phyloP scores from a whole-genome alignment of 2,329 filamentous ascomycete species.

The Diplodia corticola region DNA sequence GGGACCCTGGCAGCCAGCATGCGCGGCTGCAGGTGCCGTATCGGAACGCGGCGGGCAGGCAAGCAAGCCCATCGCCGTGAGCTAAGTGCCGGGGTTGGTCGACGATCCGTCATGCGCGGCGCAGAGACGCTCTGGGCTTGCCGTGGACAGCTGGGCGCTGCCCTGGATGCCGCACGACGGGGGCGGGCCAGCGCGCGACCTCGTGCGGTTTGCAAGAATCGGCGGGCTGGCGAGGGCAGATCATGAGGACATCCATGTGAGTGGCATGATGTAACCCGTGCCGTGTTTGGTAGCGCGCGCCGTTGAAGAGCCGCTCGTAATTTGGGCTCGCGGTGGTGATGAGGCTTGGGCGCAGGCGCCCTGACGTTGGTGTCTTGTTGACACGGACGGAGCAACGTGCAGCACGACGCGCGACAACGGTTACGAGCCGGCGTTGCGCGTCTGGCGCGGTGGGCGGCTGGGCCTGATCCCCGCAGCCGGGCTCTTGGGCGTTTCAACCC shows the following conservation, averaged over 20 bases:
- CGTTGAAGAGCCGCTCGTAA: constrained; percentile 11
- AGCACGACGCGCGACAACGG: background rate
- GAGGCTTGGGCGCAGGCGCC: background rate
- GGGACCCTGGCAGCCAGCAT: background rate
- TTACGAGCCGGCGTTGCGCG: constrained; percentile 15
- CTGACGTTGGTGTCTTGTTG: background rate
- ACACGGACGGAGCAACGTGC: background rate
- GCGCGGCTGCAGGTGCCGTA: background rate
- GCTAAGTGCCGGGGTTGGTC: constrained; percentile 1
- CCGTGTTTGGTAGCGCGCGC: background rate
- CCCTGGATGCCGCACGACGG: constrained; percentile 4
- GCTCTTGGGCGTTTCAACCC: constrained; percentile 10
- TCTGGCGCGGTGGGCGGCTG: constrained; percentile 11
- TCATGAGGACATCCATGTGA: constrained; percentile 18
- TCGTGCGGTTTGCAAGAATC: background rate
- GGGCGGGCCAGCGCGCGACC: constrained; percentile 10
- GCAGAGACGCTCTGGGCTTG: constrained; percentile 5
- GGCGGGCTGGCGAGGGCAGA: constrained; percentile 5
- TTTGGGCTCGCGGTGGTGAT: constrained; percentile 1
- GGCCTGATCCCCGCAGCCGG: constrained; percentile 10
- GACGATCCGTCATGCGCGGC: constrained; percentile 14
- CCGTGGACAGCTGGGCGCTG: background rate
- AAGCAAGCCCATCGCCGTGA: background rate
- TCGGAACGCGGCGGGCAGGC: constrained; percentile 11
- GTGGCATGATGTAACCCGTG: constrained; percentile 23